A percentile compares a stretch with the other conserved stretches of the same genome.
Evolutionary conservation across 31 red algal genomes (phyloP).

Genomic region (Odonthalia washingtoniensis): DNA sequence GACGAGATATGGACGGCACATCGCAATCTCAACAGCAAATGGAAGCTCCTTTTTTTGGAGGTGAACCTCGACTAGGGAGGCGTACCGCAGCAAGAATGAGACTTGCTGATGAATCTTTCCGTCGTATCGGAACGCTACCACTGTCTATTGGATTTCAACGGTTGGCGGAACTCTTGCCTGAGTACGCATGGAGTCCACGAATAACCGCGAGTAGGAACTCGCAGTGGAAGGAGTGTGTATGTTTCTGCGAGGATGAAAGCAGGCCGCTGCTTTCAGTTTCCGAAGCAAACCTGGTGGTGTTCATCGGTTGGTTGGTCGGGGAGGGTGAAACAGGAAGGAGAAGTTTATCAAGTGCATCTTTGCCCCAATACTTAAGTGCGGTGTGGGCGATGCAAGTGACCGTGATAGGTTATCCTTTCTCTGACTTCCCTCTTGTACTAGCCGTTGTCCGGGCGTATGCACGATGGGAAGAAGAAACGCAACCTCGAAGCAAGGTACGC

Average conservation of each 20-base stretch:
- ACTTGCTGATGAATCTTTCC: constrained; percentile 1
- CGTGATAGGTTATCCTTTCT: not conserved
- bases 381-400: constrained; percentile 43
- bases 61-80: constrained; percentile 18
- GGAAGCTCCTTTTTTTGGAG: not conserved
- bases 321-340: constrained; percentile 20
- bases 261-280: constrained; percentile 15
- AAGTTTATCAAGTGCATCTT: not conserved
- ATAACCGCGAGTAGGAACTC: constrained; percentile 17
- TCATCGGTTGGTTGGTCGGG: constrained; percentile 7
- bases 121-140: constrained; percentile 4
- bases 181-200: constrained; percentile 30
- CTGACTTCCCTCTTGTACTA: not conserved
- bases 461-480: not conserved
- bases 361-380: constrained; percentile 36
- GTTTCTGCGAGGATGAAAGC: constrained; percentile 13
- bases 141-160: not conserved
- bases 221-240: constrained; percentile 24
- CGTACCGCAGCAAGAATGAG: not conserved
- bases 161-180: not conserved
- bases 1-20: not conserved
- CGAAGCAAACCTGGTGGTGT: constrained; percentile 42
- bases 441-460: not conserved
- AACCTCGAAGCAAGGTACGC: not conserved
- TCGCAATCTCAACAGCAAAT: not conserved